These are phyloP conservation scores for Solanum chiquidenum DNA, from an alignment of 257 asterid species.

Conservation along the genomic window DNA sequence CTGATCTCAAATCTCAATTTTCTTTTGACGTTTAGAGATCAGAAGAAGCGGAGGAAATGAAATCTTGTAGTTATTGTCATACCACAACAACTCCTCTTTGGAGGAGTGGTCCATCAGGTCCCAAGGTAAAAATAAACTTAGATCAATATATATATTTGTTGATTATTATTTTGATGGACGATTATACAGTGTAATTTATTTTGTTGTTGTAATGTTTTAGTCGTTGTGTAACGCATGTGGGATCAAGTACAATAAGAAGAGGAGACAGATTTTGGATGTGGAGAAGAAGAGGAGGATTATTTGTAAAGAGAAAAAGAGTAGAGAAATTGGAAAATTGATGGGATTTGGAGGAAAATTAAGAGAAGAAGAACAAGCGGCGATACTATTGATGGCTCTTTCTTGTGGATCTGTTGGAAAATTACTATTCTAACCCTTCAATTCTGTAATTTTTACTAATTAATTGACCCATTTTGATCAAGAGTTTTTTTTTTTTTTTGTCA, in stretches of 20 bases:
- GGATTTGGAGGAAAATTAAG: conserved; percentile 44
- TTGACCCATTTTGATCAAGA: neutral
- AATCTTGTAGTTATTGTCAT: conserved; percentile 56
- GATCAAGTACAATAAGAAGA: conserved; percentile 76
- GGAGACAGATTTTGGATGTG: conserved; percentile 60
- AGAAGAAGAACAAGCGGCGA: conserved; percentile 86
- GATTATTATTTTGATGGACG: neutral
- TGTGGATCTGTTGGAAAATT: conserved; percentile 49
- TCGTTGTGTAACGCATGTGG: conserved; percentile 95
- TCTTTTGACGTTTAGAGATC: conserved; percentile 29
- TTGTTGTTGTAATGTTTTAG: conserved; percentile 16
- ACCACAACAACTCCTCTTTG: conserved; percentile 86
- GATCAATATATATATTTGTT: neutral
- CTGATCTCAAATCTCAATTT: neutral
- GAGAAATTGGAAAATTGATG: conserved; percentile 31
- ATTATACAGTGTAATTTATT: neutral
- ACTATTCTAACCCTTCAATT: neutral
- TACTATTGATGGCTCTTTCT: conserved; percentile 75
- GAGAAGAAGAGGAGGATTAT: conserved; percentile 25
- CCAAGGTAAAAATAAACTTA: conserved; percentile 39
- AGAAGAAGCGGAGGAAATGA: conserved; percentile 22
- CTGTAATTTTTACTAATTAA: neutral
- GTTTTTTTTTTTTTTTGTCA: neutral
- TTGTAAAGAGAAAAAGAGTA: neutral
- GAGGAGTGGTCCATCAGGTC: conserved; percentile 97